Evolutionary conservation across 495 filamentous ascomycete genomes (phyloP), one percentile per base, ranked within the genome.

Genomic region (Acidomyces sp.): DNA sequence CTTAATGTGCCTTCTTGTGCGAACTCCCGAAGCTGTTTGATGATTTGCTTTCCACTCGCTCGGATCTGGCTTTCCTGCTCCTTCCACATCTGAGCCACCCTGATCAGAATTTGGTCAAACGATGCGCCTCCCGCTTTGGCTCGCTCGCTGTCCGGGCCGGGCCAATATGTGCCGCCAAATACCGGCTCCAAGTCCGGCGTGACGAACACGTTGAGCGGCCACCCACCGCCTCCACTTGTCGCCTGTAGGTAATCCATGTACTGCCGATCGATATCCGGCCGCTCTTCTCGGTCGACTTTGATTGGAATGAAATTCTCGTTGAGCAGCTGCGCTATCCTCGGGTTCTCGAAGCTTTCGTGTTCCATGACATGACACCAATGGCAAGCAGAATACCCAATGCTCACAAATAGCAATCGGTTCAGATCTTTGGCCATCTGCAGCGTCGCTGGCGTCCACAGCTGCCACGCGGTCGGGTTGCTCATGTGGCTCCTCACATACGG

Each of bases 211-310:
- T 95, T 96, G 32, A 97, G 67, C 9, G 90, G 90, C 92, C 92
- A 97, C 19, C 90, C 90, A 2, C 86, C 92, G 1, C 79, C 85
- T 15, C 85, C 85, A 25, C 79, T 93, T 12, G 88, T 87, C 4
- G 87, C 88, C 64, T 93, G 84, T 22, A 92, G 83, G 63, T 92
- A 97, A 62, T 94, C 93, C 82, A 95, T 93, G 57, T 96, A 97
- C 42, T 96, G 86, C 37, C 85, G 79, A 56, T 97, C 90, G 50
- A 96, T 74, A 57, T 96, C 87, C 1, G 92, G 90, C 24, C 88
- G 79, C 58, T 95, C 88, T 59, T 97, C 90, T 21, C 87, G 76
- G 57, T 97, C 90, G 49, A 96, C 71, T 49, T 94, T 81, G 60
- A 97, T 78, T 6, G 90, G 90, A 17, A 97, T 77, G 59, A 96